These are phyloP conservation scores for Penicillium herquei DNA, from an alignment of 495 filamentous ascomycete species.

Conservation along the genomic window DNA sequence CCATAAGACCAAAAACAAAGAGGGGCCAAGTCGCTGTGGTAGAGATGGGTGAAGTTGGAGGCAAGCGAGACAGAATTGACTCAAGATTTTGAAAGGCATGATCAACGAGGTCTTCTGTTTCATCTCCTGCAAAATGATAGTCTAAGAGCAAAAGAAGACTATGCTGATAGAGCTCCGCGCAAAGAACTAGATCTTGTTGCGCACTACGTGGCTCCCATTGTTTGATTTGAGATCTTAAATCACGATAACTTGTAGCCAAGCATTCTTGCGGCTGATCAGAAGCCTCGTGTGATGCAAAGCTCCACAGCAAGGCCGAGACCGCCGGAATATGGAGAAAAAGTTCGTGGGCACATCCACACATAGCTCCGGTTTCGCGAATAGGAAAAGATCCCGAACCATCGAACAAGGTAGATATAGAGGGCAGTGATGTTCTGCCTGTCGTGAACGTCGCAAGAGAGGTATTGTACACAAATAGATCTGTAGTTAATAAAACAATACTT, in stretches of 20 bases:
- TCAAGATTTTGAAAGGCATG: conserved; percentile 8
- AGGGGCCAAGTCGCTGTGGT: conserved; percentile 19
- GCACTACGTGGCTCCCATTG: conserved; percentile 9
- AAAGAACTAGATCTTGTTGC: conserved; percentile 11
- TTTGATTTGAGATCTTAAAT: conserved; percentile 3
- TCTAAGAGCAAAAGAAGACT: conserved; percentile 17
- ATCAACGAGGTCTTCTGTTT: conserved; percentile 1
- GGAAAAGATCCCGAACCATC: neutral
- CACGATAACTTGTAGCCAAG: neutral
- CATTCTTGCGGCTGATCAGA: neutral
- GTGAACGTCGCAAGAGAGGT: conserved; percentile 19
- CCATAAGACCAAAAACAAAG: conserved; percentile 15
- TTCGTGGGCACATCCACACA: conserved; percentile 18
- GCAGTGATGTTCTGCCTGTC: neutral
- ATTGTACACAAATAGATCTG: conserved; percentile 17
- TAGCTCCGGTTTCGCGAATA: conserved; percentile 2
- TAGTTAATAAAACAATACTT: conserved; percentile 13
- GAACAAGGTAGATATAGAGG: neutral
- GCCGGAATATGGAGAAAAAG: conserved; percentile 11
- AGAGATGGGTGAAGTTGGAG: conserved; percentile 15
- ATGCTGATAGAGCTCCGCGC: conserved; percentile 17
- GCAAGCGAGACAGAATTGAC: conserved; percentile 6
- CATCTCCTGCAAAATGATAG: conserved; percentile 3
- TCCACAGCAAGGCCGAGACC: conserved; percentile 9
- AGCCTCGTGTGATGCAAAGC: neutral